phyloP scores from a whole-genome alignment of 1,284 basidiomycete species.

The Psilocybe mexicana region DNA sequence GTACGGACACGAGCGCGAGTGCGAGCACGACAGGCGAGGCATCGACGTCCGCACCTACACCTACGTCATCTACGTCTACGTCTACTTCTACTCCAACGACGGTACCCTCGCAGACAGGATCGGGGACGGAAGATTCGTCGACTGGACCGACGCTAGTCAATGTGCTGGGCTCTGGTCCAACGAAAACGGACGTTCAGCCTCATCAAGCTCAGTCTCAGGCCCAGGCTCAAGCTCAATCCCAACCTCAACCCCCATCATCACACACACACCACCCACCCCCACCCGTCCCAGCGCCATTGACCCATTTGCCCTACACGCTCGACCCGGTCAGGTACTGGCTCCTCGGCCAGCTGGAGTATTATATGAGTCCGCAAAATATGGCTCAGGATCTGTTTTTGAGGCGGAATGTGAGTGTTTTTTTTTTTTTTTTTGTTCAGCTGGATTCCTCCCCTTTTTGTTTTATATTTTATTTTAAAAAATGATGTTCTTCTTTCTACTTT shows the following conservation, averaged over 20 bases:
- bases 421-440: neutral
- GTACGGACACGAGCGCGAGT: no score
- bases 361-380: constrained; percentile 85
- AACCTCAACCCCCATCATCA: neutral
- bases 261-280: constrained; percentile 23
- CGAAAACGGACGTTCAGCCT: no score
- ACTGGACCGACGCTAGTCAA: no score
- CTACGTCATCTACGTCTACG: no score
- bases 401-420: constrained; percentile 55
- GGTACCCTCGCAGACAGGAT: neutral
- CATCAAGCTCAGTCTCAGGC: neutral
- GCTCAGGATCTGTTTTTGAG: constrained; percentile 82
- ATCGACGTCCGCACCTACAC: no score
- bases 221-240: neutral
- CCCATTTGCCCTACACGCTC: constrained; percentile 57
- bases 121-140: neutral
- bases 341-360: constrained; percentile 86
- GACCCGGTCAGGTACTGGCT: constrained; percentile 68
- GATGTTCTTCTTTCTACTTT: neutral
- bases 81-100: no score
- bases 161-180: no score
- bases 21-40: no score
- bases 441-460: neutral
- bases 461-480: neutral
- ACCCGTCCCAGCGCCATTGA: constrained; percentile 57